phyloP scores from a whole-genome alignment of 2,329 filamentous ascomycete species.

The Aspergillus phoenicis region DNA sequence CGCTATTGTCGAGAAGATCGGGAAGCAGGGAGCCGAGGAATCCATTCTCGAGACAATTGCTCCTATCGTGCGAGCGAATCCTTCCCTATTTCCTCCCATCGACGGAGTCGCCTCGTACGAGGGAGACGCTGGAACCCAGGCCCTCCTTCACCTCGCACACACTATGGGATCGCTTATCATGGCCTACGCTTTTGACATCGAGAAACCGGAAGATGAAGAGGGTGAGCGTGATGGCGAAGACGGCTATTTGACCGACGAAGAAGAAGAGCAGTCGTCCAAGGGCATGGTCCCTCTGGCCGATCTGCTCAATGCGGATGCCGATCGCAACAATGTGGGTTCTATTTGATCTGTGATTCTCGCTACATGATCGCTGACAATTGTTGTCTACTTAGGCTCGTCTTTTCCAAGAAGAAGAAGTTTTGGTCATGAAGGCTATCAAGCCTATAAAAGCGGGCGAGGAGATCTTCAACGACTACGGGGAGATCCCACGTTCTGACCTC shows the following conservation, averaged over 20 bases:
- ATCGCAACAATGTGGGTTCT: constrained; percentile 70
- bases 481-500: constrained; percentile 78
- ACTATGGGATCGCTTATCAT: constrained; percentile 86
- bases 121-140: constrained; percentile 44
- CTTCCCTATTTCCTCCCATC: constrained; percentile 45
- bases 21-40: constrained; percentile 69
- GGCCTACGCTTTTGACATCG: constrained; percentile 88
- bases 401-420: constrained; percentile 59
- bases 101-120: constrained; percentile 45
- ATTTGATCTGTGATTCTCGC: neutral
- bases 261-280: constrained; percentile 68
- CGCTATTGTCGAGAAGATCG: constrained; percentile 74
- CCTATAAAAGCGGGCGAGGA: constrained; percentile 71
- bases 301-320: constrained; percentile 83
- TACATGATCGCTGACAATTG: constrained; percentile 10
- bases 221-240: constrained; percentile 54
- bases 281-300: constrained; percentile 92
- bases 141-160: constrained; percentile 65
- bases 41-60: constrained; percentile 64
- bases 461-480: constrained; percentile 86
- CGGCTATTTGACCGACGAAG: constrained; percentile 61
- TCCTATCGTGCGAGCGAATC: constrained; percentile 52
- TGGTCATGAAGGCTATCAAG: constrained; percentile 73
- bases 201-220: constrained; percentile 59
- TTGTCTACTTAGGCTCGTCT: constrained; percentile 53